Evolutionary conservation across 2,329 filamentous ascomycete genomes (phyloP).

Genomic region (Rutstroemia sydowiana): DNA sequence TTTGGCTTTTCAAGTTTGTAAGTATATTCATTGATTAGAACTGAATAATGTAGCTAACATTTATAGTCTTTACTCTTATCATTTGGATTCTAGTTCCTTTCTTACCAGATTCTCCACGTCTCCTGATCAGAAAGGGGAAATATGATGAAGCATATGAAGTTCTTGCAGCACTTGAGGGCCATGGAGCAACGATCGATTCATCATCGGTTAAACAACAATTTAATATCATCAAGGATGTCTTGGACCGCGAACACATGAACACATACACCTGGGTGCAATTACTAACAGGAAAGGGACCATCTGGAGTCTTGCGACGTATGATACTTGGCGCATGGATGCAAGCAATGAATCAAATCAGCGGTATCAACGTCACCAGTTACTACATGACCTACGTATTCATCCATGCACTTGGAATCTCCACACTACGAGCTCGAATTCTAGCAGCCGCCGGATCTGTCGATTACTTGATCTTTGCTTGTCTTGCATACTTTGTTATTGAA

Average conservation of each 20-base stretch:
- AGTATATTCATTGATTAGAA: neutral
- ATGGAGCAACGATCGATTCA: conserved; percentile 21
- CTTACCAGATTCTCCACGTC: conserved; percentile 45
- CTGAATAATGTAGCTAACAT: conserved; percentile 10
- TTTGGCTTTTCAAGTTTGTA: conserved; percentile 43
- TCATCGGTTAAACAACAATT: conserved; percentile 45
- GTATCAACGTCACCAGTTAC: conserved; percentile 38
- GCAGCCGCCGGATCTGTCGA: conserved; percentile 40
- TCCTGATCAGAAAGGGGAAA: conserved; percentile 38
- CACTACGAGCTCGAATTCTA: conserved; percentile 35
- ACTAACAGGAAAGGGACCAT: conserved; percentile 34
- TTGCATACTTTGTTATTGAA: conserved; percentile 31
- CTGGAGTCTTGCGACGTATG: conserved; percentile 45
- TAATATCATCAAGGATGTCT: conserved; percentile 34
- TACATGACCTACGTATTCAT: conserved; percentile 33
- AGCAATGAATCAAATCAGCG: conserved; percentile 44
- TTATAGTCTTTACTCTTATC: conserved; percentile 49
- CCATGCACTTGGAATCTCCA: conserved; percentile 32
- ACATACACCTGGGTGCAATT: conserved; percentile 35
- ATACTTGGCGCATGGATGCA: conserved; percentile 42
- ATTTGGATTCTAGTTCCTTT: conserved; percentile 46
- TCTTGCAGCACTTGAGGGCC: conserved; percentile 33
- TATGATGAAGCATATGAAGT: conserved; percentile 39
- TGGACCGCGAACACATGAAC: conserved; percentile 33
- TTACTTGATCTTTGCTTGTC: conserved; percentile 36